Evolutionary conservation across 2,329 filamentous ascomycete species (phyloP).

Genomic region (Aspergillus pseudoviridinutans): DNA sequence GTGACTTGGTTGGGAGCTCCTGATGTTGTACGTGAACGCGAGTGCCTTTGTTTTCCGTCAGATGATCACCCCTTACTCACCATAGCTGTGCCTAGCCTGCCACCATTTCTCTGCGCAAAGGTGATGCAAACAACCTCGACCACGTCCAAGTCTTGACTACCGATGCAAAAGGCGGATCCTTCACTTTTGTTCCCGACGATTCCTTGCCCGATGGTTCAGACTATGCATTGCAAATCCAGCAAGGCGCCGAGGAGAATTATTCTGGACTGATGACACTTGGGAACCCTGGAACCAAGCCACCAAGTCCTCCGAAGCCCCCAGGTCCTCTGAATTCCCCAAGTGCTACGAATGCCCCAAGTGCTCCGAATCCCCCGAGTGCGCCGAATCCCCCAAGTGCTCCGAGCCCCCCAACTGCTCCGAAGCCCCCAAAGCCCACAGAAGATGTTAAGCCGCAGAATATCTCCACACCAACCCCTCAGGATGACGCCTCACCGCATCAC

Average conservation of each 20-base stretch:
- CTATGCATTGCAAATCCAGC: conserved; percentile 58
- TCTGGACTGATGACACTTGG: conserved; percentile 48
- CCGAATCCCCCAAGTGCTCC: conserved; percentile 1
- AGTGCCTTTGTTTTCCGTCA: not conserved
- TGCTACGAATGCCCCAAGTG: not conserved
- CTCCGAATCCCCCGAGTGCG: not conserved
- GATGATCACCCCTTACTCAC: conserved; percentile 9
- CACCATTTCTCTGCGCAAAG: conserved; percentile 55
- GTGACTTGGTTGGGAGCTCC: conserved; percentile 48
- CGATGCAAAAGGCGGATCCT: conserved; percentile 44
- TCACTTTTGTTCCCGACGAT: conserved; percentile 49
- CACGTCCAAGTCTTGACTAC: conserved; percentile 49
- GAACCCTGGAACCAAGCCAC: conserved; percentile 27
- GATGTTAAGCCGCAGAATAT: not conserved
- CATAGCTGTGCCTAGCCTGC: conserved; percentile 37
- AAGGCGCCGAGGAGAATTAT: conserved; percentile 53
- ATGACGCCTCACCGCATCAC: conserved; percentile 8
- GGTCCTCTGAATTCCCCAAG: not conserved
- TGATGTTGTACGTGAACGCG: conserved; percentile 23
- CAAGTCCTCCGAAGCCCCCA: conserved; percentile 3
- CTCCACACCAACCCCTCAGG: not conserved
- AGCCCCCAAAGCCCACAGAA: not conserved
- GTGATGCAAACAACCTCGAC: conserved; percentile 46
- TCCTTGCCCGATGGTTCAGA: conserved; percentile 43
- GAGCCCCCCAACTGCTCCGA: not conserved